phyloP scores from a whole-genome alignment of 768 basidiomycete species.

The Termitomyces sp. region DNA sequence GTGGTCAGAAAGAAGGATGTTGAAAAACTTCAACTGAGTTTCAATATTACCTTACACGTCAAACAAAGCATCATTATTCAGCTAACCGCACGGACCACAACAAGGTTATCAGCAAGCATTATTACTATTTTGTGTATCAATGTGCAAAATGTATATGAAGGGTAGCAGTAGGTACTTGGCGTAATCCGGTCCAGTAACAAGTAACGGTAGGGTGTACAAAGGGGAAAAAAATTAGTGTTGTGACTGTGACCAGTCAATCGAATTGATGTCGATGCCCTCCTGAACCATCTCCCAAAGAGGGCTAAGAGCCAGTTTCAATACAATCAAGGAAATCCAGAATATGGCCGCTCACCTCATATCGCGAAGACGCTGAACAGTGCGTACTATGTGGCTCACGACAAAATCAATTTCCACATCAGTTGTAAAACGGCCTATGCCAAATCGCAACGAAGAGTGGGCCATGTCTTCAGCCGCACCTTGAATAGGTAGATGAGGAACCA shows the following conservation, averaged over 20 bases:
- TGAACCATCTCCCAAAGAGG: constrained; percentile 99
- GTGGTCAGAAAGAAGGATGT: constrained; percentile 32
- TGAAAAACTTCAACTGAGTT: constrained; percentile 40
- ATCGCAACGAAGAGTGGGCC: constrained; percentile 97
- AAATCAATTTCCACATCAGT: constrained; percentile 97
- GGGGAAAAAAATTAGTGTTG: constrained; percentile 57
- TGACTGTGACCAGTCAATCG: constrained; percentile 95
- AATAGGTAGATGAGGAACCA: constrained; percentile 1
- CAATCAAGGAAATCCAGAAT: not conserved
- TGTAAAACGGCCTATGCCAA: constrained; percentile 97
- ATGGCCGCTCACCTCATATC: constrained; percentile 76
- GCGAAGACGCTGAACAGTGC: constrained; percentile 81
- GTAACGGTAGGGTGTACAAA: constrained; percentile 10
- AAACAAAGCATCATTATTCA: constrained; percentile 1
- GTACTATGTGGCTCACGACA: constrained; percentile 83
- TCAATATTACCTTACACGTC: constrained; percentile 45
- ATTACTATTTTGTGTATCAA: not conserved
- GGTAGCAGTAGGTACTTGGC: not conserved
- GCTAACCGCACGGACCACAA: constrained; percentile 5
- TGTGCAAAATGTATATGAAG: not conserved
- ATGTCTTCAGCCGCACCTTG: constrained; percentile 94
- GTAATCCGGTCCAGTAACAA: not conserved
- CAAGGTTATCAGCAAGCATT: not conserved
- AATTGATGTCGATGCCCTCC: constrained; percentile 94
- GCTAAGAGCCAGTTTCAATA: constrained; percentile 33